These are phyloP conservation scores for Strigomonas galati DNA, from an alignment of 208 protist species.

Conservation along the genomic window DNA sequence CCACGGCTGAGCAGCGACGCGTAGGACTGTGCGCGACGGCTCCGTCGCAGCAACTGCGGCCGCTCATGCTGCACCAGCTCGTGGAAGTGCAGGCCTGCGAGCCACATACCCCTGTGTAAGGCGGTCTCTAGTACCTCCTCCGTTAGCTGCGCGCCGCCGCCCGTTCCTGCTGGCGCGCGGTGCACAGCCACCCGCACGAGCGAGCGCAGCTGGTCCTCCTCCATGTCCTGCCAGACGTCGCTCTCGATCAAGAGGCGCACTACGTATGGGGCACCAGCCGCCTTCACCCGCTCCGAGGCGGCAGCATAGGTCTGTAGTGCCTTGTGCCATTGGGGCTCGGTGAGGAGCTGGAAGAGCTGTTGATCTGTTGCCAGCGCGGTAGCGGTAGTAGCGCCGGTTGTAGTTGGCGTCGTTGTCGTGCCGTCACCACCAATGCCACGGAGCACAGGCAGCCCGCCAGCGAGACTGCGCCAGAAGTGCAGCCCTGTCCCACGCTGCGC, in stretches of 20 bases:
- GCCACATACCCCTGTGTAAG: slow-evolving; percentile 54
- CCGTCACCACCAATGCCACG: not conserved
- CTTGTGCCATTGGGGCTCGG: slow-evolving; percentile 44
- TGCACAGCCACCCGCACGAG: slow-evolving; percentile 45
- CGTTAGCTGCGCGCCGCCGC: slow-evolving; percentile 21
- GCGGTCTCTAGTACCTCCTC: slow-evolving; percentile 46
- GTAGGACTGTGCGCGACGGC: slow-evolving; percentile 37
- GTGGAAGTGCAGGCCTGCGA: slow-evolving; percentile 55
- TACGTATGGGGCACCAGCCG: slow-evolving; percentile 47
- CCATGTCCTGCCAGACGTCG: slow-evolving; percentile 46
- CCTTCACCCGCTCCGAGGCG: slow-evolving; percentile 33
- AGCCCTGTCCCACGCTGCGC: not conserved
- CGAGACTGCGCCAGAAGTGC: not conserved
- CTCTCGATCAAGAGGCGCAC: slow-evolving; percentile 48
- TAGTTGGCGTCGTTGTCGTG: no score
- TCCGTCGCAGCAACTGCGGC: slow-evolving; percentile 39
- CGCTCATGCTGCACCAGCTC: slow-evolving; percentile 44
- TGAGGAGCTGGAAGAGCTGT: slow-evolving; percentile 41
- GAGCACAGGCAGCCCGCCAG: not conserved
- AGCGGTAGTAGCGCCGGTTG: slow-evolving; percentile 2
- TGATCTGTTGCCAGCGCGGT: slow-evolving; percentile 17
- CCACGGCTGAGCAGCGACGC: slow-evolving; percentile 40
- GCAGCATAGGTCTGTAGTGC: slow-evolving; percentile 34
- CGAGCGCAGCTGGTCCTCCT: slow-evolving; percentile 25
- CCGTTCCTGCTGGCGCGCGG: slow-evolving; percentile 10